Evolutionary conservation across 306 rosid genomes (phyloP).

Genomic region (Fagus crenata): DNA sequence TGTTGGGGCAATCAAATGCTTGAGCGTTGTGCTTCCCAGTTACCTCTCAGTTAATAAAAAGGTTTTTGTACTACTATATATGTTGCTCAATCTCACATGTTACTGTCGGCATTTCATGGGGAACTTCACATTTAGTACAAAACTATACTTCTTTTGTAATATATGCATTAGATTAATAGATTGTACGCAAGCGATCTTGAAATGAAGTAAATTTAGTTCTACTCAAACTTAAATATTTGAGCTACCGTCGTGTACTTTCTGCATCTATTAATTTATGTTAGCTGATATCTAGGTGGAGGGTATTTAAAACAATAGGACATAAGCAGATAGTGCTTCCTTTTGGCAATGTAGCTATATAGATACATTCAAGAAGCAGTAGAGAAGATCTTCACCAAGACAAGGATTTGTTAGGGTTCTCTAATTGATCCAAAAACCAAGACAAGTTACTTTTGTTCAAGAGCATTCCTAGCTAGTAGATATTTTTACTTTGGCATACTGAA

Average conservation of each 20-base stretch:
- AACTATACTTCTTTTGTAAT: not conserved
- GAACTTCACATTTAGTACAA: constrained; percentile 33
- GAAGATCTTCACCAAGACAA: not conserved
- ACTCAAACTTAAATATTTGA: not conserved
- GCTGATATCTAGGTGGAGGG: not conserved
- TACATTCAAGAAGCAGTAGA: not conserved
- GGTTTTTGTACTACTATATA: not conserved
- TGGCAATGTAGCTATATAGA: too few relatives aligned
- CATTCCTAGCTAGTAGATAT: too few relatives aligned
- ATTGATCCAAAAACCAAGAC: not conserved
- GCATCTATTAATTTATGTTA: not conserved
- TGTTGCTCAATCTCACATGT: constrained; percentile 39
- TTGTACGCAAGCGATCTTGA: not conserved
- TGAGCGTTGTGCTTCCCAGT: constrained; percentile 52
- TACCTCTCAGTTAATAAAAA: constrained; percentile 9
- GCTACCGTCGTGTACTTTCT: not conserved
- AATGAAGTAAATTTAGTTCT: not conserved
- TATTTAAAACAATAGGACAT: not conserved
- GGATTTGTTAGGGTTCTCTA: not conserved
- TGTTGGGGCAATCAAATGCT: constrained; percentile 48
- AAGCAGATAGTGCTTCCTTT: not conserved
- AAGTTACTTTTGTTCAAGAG: too few relatives aligned
- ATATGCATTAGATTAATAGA: not conserved
- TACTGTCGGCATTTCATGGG: constrained; percentile 45
- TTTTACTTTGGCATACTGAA: too few relatives aligned